phyloP scores from a whole-genome alignment of 2,329 filamentous ascomycete species.

The Metarhizium guizhouense region DNA sequence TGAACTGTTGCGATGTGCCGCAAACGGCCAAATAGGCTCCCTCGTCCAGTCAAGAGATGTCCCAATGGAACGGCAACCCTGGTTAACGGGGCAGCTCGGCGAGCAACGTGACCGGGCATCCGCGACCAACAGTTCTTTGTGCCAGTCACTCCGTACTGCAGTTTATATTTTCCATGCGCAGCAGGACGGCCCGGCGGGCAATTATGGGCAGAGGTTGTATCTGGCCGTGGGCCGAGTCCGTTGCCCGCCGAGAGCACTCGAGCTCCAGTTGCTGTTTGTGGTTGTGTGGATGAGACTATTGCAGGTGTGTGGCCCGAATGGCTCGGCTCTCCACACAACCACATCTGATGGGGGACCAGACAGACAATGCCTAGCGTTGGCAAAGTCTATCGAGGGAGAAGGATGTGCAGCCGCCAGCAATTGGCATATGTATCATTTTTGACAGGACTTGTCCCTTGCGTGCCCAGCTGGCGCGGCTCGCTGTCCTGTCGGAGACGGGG shows the following conservation, averaged over 20 bases:
- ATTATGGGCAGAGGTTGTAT: neutral
- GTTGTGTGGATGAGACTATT: neutral
- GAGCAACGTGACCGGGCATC: neutral
- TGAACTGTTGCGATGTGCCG: neutral
- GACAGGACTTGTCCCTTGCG: neutral
- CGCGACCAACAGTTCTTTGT: neutral
- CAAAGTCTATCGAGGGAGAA: constrained; percentile 1
- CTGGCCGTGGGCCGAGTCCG: neutral
- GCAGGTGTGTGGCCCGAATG: neutral
- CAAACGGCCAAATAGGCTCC: constrained; percentile 1
- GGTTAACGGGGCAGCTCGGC: neutral
- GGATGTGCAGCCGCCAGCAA: neutral
- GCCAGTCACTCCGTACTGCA: neutral
- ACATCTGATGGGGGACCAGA: neutral
- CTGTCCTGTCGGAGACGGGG: neutral
- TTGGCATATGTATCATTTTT: neutral
- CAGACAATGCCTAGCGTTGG: neutral
- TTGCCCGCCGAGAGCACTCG: neutral
- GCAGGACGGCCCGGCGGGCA: neutral
- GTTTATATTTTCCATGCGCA: neutral
- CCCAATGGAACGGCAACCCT: constrained; percentile 7
- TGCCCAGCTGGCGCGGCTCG: neutral
- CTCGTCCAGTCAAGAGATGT: constrained; percentile 2
- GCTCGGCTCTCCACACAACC: neutral
- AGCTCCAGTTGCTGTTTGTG: neutral